These are phyloP conservation scores for Zygoascus sp. DNA, from an alignment of 1,139 yeast genomes.

Conservation along the genomic window DNA sequence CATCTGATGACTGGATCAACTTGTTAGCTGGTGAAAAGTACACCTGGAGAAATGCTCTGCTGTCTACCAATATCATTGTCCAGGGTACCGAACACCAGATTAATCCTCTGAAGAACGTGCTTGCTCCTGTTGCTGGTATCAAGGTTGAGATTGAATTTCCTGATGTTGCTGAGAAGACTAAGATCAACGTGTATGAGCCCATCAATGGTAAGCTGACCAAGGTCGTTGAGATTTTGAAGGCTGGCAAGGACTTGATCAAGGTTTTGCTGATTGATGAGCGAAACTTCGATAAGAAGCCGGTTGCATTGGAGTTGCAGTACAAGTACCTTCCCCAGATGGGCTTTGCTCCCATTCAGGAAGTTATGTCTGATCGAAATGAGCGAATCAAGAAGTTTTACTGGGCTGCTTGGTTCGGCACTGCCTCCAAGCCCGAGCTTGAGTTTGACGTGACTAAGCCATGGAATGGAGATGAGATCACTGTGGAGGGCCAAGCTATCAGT, in stretches of 20 bases:
- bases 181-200: conserved; percentile 61
- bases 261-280: conserved; percentile 83
- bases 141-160: conserved; percentile 59
- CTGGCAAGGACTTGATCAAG: conserved; percentile 50
- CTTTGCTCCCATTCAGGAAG: conserved; percentile 89
- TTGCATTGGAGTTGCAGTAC: conserved; percentile 72
- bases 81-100: conserved; percentile 77
- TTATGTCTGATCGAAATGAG: conserved; percentile 83
- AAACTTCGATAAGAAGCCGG: conserved; percentile 71
- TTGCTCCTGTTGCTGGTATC: conserved; percentile 66
- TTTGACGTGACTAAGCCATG: conserved; percentile 59
- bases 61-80: conserved; percentile 72
- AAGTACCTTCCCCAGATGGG: conserved; percentile 80
- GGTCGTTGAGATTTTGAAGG: conserved; percentile 58
- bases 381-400: conserved; percentile 96
- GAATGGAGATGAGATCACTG: conserved; percentile 63
- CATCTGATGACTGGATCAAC: conserved; percentile 60
- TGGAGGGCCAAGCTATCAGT: conserved; percentile 73
- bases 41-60: conserved; percentile 90
- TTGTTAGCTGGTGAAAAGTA: conserved; percentile 73
- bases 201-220: conserved; percentile 68
- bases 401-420: conserved; percentile 90
- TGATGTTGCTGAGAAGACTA: conserved; percentile 50
- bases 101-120: conserved; percentile 75
- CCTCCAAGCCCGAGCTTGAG: conserved; percentile 51